phyloP scores from a whole-genome alignment of 805 yeast species.

The Cyberlindnera lachancei region DNA sequence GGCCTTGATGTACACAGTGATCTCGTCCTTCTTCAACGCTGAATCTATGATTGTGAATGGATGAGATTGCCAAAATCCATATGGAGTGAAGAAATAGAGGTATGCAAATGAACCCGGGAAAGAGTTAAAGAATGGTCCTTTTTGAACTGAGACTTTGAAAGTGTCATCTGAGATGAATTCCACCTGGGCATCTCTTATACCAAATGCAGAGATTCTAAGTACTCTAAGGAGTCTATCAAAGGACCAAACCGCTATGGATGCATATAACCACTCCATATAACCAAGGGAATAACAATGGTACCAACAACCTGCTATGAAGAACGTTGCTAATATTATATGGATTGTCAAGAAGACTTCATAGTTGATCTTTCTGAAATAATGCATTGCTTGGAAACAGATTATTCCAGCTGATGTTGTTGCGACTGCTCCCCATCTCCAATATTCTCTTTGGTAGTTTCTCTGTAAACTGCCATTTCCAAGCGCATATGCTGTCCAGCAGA shows the following conservation, averaged over 20 bases:
- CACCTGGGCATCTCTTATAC: conserved; percentile 17
- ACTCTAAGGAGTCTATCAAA: conserved; percentile 43
- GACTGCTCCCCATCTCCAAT: conserved; percentile 33
- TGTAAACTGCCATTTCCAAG: not conserved
- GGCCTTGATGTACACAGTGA: conserved; percentile 40
- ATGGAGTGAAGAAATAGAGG: conserved; percentile 46
- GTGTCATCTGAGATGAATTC: conserved; percentile 32
- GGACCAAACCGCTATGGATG: conserved; percentile 20
- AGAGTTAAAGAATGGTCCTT: conserved; percentile 41
- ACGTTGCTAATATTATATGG: conserved; percentile 49
- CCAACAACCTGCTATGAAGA: conserved; percentile 50
- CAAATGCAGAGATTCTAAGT: conserved; percentile 24
- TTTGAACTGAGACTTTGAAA: conserved; percentile 33
- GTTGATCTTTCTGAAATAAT: conserved; percentile 39
- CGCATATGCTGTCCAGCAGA: conserved; percentile 13
- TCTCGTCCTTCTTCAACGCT: conserved; percentile 27
- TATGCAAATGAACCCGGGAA: conserved; percentile 52
- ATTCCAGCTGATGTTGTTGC: conserved; percentile 37
- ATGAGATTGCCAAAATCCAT: conserved; percentile 62
- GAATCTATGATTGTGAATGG: conserved; percentile 58
- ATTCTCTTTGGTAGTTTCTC: not conserved
- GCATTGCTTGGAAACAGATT: conserved; percentile 41
- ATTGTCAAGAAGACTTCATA: conserved; percentile 57
- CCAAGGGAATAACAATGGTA: conserved; percentile 47
- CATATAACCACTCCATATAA: conserved; percentile 46